Conservation (phyloP, 2,329 filamentous ascomycete genomes). For the Apiospora aurea region DNA sequence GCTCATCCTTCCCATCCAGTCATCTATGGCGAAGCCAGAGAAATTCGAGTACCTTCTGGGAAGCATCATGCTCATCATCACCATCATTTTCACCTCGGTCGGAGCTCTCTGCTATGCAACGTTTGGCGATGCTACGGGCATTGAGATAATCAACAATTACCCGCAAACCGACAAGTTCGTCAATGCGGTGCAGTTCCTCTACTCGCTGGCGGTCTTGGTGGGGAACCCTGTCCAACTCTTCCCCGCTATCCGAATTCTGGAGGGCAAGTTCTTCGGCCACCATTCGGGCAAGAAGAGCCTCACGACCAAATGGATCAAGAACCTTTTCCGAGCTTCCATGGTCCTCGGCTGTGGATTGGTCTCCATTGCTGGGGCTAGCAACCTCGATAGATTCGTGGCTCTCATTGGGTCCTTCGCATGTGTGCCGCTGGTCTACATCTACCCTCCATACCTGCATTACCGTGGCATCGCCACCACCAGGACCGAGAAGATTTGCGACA, state of each 20-base stretch:
- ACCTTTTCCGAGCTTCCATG: slow-evolving; percentile 65
- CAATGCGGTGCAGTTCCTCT: slow-evolving; percentile 78
- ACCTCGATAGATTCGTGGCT: slow-evolving; percentile 77
- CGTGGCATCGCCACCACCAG: slow-evolving; percentile 67
- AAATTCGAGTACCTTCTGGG: slow-evolving; percentile 71
- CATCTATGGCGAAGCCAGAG: slow-evolving; percentile 74
- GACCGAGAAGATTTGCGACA: slow-evolving; percentile 63
- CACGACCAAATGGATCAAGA: slow-evolving; percentile 80
- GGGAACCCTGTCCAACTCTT: slow-evolving; percentile 79
- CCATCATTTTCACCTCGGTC: slow-evolving; percentile 74
- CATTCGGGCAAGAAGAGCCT: slow-evolving; percentile 70
- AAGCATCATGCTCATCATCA: slow-evolving; percentile 76
- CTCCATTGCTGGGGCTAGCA: slow-evolving; percentile 69
- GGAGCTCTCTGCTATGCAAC: slow-evolving; percentile 78
- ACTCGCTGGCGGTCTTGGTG: slow-evolving; percentile 75
- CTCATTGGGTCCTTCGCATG: slow-evolving; percentile 78
- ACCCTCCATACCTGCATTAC: slow-evolving; percentile 75
- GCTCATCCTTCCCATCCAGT: slow-evolving; percentile 78
- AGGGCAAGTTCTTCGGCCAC: slow-evolving; percentile 71
- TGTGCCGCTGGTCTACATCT: slow-evolving; percentile 79
- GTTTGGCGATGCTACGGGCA: slow-evolving; percentile 72
- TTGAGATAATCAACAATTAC: slow-evolving; percentile 79
- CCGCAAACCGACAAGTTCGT: slow-evolving; percentile 75
- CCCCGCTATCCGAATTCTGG: slow-evolving; percentile 75
- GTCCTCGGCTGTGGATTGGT: slow-evolving; percentile 67